These are phyloP conservation scores for Serendipita vermifera DNA, from an alignment of 768 basidiomycete species.

Conservation along the genomic window DNA sequence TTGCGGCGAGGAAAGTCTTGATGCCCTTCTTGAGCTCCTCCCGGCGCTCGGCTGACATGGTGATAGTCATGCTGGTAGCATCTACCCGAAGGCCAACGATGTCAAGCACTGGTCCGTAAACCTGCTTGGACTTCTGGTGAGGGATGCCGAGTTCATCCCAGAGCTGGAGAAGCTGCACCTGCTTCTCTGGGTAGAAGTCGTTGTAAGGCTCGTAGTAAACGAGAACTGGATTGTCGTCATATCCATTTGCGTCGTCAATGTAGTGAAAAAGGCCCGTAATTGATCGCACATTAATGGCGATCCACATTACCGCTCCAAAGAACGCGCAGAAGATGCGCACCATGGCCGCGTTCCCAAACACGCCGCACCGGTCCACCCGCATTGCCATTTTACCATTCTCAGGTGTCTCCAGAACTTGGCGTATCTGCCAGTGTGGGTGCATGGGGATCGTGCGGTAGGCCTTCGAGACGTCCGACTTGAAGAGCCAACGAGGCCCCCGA, in stretches of 20 bases:
- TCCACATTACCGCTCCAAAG: slow-evolving; percentile 27
- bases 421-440: slow-evolving; percentile 31
- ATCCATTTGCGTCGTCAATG: slow-evolving; percentile 26
- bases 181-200: slow-evolving; percentile 21
- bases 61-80: slow-evolving; percentile 23
- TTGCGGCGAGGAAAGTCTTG: slow-evolving; percentile 15
- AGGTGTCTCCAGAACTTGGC: slow-evolving; percentile 25
- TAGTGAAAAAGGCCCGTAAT: slow-evolving; percentile 23
- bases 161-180: slow-evolving; percentile 26
- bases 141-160: slow-evolving; percentile 32
- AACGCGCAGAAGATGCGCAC: slow-evolving; percentile 23
- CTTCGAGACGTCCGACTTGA: slow-evolving; percentile 28
- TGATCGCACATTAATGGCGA: slow-evolving; percentile 18
- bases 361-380: slow-evolving; percentile 24
- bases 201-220: slow-evolving; percentile 25
- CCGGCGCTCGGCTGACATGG: slow-evolving; percentile 17
- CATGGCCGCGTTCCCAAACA: slow-evolving; percentile 24
- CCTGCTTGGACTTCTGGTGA: slow-evolving; percentile 30
- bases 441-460: slow-evolving; percentile 29
- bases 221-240: slow-evolving; percentile 14
- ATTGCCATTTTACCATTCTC: slow-evolving; percentile 14
- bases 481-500: slow-evolving; percentile 14
- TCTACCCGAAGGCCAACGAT: slow-evolving; percentile 33
- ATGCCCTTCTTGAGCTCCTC: slow-evolving; percentile 13
- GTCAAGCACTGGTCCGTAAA: slow-evolving; percentile 23